Percentiles rank a stretch among this genome's conserved stretches.
phyloP scores from a whole-genome alignment of 2,329 filamentous ascomycete species.

The Penicillium decumbens region DNA sequence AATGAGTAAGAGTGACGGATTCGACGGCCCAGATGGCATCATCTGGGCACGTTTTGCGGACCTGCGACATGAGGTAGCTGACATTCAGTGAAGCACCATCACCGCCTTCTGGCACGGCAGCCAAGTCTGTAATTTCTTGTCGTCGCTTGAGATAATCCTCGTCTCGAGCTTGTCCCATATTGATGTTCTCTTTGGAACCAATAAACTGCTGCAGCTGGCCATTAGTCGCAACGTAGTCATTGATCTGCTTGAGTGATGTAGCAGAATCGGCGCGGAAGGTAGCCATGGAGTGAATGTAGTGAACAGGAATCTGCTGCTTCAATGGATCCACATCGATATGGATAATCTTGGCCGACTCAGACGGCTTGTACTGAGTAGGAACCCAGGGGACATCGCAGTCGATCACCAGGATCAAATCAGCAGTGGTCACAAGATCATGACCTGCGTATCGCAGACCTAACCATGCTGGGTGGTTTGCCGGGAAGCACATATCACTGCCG shows the following conservation, averaged over 20 bases:
- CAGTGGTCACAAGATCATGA: slow-evolving; percentile 67
- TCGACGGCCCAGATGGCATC: slow-evolving; percentile 74
- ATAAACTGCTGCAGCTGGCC: slow-evolving; percentile 43
- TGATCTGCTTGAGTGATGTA: slow-evolving; percentile 65
- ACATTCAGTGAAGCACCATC: slow-evolving; percentile 60
- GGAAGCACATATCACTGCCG: slow-evolving; percentile 52
- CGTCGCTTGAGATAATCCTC: slow-evolving; percentile 57
- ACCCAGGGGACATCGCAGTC: slow-evolving; percentile 95
- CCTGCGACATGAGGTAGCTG: slow-evolving; percentile 52
- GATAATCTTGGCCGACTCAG: slow-evolving; percentile 53
- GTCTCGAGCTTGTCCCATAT: slow-evolving; percentile 54
- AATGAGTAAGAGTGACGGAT: slow-evolving; percentile 66
- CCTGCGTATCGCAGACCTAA: slow-evolving; percentile 68
- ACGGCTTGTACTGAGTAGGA: slow-evolving; percentile 64
- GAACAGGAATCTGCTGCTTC: slow-evolving; percentile 69
- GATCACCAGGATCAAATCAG: slow-evolving; percentile 78
- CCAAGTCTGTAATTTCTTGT: slow-evolving; percentile 54
- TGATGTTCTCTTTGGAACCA: slow-evolving; percentile 37
- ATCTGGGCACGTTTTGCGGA: slow-evolving; percentile 54
- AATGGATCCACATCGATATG: slow-evolving; percentile 65
- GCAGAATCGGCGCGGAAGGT: slow-evolving; percentile 64
- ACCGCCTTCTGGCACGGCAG: slow-evolving; percentile 50
- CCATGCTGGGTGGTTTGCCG: slow-evolving; percentile 50
- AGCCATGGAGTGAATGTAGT: slow-evolving; percentile 63
- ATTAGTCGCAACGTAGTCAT: slow-evolving; percentile 53